Conservation (phyloP, 2,329 filamentous ascomycete species). For the Cladophialophora immunda region DNA sequence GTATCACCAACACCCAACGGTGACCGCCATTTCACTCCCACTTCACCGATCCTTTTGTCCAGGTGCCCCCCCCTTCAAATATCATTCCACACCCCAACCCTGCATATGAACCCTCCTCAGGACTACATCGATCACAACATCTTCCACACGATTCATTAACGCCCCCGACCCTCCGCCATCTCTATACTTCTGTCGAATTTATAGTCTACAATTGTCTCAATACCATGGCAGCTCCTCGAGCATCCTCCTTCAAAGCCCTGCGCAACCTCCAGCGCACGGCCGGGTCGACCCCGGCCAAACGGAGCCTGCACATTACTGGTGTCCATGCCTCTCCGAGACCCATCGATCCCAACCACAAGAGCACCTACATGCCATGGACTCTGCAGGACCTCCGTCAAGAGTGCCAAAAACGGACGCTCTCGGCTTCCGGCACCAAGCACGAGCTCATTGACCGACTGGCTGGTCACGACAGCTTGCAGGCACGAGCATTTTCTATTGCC, state of each 20-base stretch:
- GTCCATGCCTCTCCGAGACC: constrained; percentile 63
- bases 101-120: constrained; percentile 39
- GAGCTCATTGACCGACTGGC: constrained; percentile 63
- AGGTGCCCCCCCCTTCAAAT: neutral
- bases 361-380: constrained; percentile 61
- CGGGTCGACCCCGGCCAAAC: constrained; percentile 50
- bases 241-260: constrained; percentile 55
- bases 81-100: neutral
- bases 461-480: constrained; percentile 62
- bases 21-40: constrained; percentile 22
- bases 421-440: constrained; percentile 56
- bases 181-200: neutral
- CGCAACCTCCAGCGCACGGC: constrained; percentile 49
- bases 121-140: constrained; percentile 43
- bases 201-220: neutral
- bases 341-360: constrained; percentile 60
- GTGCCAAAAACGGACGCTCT: constrained; percentile 59
- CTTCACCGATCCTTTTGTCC: constrained; percentile 9
- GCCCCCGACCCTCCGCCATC: neutral
- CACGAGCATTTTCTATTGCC: constrained; percentile 64
- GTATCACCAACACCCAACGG: constrained; percentile 4
- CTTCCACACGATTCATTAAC: constrained; percentile 40
- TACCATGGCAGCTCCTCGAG: constrained; percentile 55
- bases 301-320: constrained; percentile 68
- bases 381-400: constrained; percentile 61